phyloP scores from a whole-genome alignment of 164 flowering plant genomes.

The Piper longum region DNA sequence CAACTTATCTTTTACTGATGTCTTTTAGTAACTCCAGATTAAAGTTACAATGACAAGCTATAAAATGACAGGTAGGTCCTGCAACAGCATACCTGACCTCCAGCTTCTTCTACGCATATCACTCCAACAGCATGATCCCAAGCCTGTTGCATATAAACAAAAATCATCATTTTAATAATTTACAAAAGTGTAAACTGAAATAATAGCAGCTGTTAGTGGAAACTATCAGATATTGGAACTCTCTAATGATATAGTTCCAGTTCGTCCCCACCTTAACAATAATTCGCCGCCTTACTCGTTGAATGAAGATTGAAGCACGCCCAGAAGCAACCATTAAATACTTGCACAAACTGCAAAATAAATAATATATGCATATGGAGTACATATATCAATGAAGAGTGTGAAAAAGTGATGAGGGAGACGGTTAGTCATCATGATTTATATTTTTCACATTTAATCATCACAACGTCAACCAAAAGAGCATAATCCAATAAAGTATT shows the following conservation, averaged over 20 bases:
- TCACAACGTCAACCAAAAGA: no score
- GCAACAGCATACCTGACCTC: constrained; percentile 55
- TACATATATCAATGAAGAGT: not conserved
- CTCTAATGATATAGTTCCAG: not conserved
- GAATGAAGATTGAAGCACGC: constrained; percentile 65
- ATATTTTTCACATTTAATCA: no score
- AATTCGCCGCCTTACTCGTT: constrained; percentile 28
- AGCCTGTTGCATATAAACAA: constrained; percentile 21
- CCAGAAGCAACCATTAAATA: constrained; percentile 93
- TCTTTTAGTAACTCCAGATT: no score
- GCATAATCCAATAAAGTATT: no score
- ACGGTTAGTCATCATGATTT: not conserved
- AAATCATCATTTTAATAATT: not conserved
- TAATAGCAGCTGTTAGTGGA: not conserved
- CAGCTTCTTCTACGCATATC: constrained; percentile 87
- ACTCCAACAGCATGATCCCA: constrained; percentile 97
- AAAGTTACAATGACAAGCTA: no score
- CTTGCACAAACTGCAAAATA: constrained; percentile 65
- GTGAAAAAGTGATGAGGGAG: not conserved
- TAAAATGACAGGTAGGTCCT: not conserved
- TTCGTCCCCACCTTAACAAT: constrained; percentile 45
- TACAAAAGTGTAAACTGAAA: not conserved
- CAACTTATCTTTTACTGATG: no score
- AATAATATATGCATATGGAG: not conserved
- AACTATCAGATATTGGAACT: not conserved